Evolutionary conservation across 306 rosid species (phyloP), one percentile per base, ranked within the genome.

Genomic region (Pyrus communis): DNA sequence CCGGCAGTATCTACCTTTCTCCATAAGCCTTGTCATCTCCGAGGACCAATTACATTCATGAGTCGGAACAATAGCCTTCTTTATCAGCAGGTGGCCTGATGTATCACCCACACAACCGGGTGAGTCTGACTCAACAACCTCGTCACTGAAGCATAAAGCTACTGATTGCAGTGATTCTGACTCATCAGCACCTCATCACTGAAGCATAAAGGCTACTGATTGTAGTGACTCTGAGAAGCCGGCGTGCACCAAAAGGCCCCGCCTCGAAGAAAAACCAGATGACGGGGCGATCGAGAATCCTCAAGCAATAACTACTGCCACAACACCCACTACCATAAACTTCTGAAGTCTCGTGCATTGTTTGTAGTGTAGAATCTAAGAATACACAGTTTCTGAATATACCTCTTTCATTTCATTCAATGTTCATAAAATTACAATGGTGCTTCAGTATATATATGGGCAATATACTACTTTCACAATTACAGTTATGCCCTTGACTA

Each of bases 121-220:
- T 40, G 80, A 68, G 28, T 38, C 42, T 38, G 42, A 38, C 42
- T 38, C 42, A 38, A 7, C 42, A 38, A 38, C 42, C 42, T 38
- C 9, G 42, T 38, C 42, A 2, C 42, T 38, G 42, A 38, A 38
- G 9, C 42, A 7, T 7, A 38, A 7, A 38, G 42, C 42, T 38
- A 7, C 42, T 38, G 42, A 38, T 38, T 38, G 42, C 42, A 38
- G 10, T 38, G 9, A 38, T 9, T 84, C 82, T 8, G 79, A 80
- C 73, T 72, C 84, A 23, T 67, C 81, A 18, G 77, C 87, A 30
- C 75, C 77, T 61, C 70, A 27, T 38, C 82, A 64, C 13, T 38
- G 70, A 62, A 80, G 82, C 67, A 49, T 33, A 80, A 73, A 62
- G 42, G 52, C 66, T 15, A 23, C 35, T 11, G 77, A 73, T 11